These are phyloP conservation scores for Melanopsichium pennsylvanicum DNA, from an alignment of 1,284 basidiomycete genomes.

Conservation along the genomic window DNA sequence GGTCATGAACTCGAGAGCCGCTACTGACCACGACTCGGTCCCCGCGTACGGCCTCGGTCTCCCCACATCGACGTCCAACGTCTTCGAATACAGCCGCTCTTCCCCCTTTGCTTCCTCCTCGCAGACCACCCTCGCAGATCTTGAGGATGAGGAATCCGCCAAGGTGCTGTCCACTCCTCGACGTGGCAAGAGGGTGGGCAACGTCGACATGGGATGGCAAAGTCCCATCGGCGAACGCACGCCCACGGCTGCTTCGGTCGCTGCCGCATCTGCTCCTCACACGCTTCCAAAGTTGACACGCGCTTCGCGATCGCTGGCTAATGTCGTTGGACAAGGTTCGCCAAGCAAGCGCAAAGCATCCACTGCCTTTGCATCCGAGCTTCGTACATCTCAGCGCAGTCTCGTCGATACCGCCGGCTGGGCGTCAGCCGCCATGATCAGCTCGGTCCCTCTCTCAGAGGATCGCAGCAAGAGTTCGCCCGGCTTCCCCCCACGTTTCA, in stretches of 20 bases:
- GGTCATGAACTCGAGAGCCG: slow-evolving; percentile 43
- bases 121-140: slow-evolving; percentile 37
- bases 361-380: slow-evolving; percentile 40
- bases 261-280: slow-evolving; percentile 23
- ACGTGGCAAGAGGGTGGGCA: slow-evolving; percentile 42
- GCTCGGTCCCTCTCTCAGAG: slow-evolving; percentile 32
- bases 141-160: slow-evolving; percentile 18
- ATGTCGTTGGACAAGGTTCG: slow-evolving; percentile 6
- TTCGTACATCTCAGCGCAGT: slow-evolving; percentile 34
- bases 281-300: slow-evolving; percentile 23
- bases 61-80: slow-evolving; percentile 2
- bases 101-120: slow-evolving; percentile 37
- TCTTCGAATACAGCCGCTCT: slow-evolving; percentile 23
- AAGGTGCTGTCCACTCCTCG: slow-evolving; percentile 44
- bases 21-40: slow-evolving; percentile 32
- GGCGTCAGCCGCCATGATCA: slow-evolving; percentile 47
- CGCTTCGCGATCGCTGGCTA: neutral
- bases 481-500: slow-evolving; percentile 31
- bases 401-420: slow-evolving; percentile 46
- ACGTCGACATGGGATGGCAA: slow-evolving; percentile 50
- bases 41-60: slow-evolving; percentile 2
- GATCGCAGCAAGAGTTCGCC: slow-evolving; percentile 28
- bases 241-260: slow-evolving; percentile 14
- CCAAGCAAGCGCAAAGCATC: slow-evolving; percentile 44
- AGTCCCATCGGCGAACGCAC: slow-evolving; percentile 30